Evolutionary conservation across 228 moss, liverwort and hornwort species (phyloP).

Genomic region (Sphagnum fallax): DNA sequence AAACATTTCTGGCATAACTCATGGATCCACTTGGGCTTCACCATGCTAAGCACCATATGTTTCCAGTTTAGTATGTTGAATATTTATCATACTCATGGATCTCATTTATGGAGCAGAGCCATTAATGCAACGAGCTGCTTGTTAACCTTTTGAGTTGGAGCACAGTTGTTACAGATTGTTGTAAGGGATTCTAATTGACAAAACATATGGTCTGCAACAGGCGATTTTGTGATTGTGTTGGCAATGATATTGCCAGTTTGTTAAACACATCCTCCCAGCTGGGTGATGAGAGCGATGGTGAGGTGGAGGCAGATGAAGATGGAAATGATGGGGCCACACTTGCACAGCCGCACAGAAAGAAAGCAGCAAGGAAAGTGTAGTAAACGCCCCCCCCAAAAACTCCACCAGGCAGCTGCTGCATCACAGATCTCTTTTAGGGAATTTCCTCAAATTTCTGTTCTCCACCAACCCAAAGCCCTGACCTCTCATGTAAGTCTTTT

Average conservation of each 20-base stretch:
- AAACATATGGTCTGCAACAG: constrained; percentile 8
- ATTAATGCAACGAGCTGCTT: too few relatives aligned
- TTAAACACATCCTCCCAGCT: constrained; percentile 12
- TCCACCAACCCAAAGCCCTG: too few relatives aligned
- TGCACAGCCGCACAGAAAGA: constrained; percentile 15
- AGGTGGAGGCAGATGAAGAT: constrained; percentile 14
- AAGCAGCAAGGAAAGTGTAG: constrained; percentile 17
- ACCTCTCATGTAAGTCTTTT: too few relatives aligned
- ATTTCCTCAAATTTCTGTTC: background rate
- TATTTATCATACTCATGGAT: too few relatives aligned
- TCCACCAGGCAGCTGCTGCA: constrained; percentile 29
- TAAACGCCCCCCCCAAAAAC: constrained; percentile 15
- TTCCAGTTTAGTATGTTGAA: too few relatives aligned
- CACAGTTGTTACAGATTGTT: too few relatives aligned
- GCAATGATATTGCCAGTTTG: constrained; percentile 38
- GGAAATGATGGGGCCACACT: constrained; percentile 15
- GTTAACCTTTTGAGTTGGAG: too few relatives aligned
- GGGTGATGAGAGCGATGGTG: constrained; percentile 18
- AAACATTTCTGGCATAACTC: too few relatives aligned
- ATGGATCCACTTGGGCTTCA: too few relatives aligned
- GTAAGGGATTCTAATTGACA: too few relatives aligned
- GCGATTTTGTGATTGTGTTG: constrained; percentile 56
- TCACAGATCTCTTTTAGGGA: constrained; percentile 20
- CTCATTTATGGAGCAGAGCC: too few relatives aligned
- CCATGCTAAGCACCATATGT: too few relatives aligned